Conservation (phyloP, 257 asterid genomes). For the Oldenlandia corymbosa region DNA sequence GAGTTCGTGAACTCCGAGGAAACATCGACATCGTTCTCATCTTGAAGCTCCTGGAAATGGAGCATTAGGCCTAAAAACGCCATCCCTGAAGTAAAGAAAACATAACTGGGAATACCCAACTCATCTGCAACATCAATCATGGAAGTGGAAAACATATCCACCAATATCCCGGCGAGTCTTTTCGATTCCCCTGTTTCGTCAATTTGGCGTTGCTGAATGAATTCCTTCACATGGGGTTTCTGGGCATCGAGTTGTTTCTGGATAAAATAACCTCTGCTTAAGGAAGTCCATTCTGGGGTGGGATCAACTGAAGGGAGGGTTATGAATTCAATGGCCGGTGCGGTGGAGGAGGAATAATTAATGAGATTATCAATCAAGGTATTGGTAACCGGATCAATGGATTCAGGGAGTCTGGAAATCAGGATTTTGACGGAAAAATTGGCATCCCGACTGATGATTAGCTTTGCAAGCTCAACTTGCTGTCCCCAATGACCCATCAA, state of each 20-base stretch:
- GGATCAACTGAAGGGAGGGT: constrained; percentile 42
- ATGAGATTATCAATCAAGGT: constrained; percentile 35
- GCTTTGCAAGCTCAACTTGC: constrained; percentile 51
- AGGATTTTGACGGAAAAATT: constrained; percentile 43
- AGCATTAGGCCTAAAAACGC: constrained; percentile 18
- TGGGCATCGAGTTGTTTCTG: constrained; percentile 40
- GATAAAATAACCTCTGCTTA: constrained; percentile 52
- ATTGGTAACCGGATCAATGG: constrained; percentile 41
- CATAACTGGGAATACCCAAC: constrained; percentile 16
- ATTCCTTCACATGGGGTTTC: constrained; percentile 29
- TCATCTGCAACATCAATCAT: constrained; percentile 19
- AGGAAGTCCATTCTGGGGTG: constrained; percentile 51
- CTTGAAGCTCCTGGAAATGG: too few relatives aligned
- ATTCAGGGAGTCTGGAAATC: constrained; percentile 43
- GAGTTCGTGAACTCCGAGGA: constrained; percentile 3
- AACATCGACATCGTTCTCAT: constrained; percentile 9
- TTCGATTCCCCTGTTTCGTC: background rate
- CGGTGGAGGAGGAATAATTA: constrained; percentile 27
- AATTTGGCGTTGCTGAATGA: constrained; percentile 16
- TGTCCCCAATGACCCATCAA: constrained; percentile 63
- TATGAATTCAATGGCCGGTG: constrained; percentile 30
- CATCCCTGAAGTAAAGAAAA: constrained; percentile 26
- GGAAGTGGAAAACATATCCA: constrained; percentile 18
- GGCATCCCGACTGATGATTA: constrained; percentile 26
- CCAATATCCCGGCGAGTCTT: constrained; percentile 13